phyloP scores from a whole-genome alignment of 352 stramenopile species.

The Plasmopara viticola region DNA sequence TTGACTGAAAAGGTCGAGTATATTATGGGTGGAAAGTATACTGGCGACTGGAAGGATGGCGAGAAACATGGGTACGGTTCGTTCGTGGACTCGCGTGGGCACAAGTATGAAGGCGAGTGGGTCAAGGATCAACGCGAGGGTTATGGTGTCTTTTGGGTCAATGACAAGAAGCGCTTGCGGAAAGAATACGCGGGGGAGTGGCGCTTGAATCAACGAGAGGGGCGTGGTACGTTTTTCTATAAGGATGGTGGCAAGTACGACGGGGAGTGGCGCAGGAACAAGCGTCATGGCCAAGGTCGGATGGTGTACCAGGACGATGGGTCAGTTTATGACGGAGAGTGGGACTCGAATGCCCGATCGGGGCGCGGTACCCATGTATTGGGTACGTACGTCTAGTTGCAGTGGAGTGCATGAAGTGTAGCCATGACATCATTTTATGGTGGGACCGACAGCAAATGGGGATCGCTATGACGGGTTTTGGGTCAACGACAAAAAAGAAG shows the following conservation, averaged over 20 bases:
- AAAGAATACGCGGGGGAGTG: constrained; percentile 87
- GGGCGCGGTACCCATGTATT: constrained; percentile 61
- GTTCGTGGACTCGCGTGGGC: constrained; percentile 85
- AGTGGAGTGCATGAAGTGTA: background rate
- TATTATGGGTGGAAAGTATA: constrained; percentile 79
- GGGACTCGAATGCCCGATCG: constrained; percentile 63
- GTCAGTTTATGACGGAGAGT: constrained; percentile 86
- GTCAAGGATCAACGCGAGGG: constrained; percentile 73
- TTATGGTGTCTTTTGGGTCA: constrained; percentile 74
- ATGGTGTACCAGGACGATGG: constrained; percentile 64
- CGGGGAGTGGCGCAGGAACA: constrained; percentile 72
- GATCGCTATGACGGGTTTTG: constrained; percentile 85
- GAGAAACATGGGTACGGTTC: constrained; percentile 90
- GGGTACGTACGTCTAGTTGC: constrained; percentile 33
- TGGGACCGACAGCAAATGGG: constrained; percentile 48
- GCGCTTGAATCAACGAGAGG: constrained; percentile 61
- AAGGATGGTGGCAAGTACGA: constrained; percentile 77
- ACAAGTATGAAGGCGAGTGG: constrained; percentile 89
- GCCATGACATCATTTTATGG: too few species aligned
- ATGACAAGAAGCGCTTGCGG: constrained; percentile 52
- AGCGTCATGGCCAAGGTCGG: constrained; percentile 62
- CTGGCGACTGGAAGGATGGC: constrained; percentile 90
- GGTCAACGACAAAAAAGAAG: constrained; percentile 86
- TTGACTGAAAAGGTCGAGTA: constrained; percentile 44
- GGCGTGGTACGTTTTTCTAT: constrained; percentile 78